Percentiles rank a stretch among this genome's conserved stretches.
Conservation (phyloP, 768 basidiomycete species). For the Psilocybe cubensis region DNA sequence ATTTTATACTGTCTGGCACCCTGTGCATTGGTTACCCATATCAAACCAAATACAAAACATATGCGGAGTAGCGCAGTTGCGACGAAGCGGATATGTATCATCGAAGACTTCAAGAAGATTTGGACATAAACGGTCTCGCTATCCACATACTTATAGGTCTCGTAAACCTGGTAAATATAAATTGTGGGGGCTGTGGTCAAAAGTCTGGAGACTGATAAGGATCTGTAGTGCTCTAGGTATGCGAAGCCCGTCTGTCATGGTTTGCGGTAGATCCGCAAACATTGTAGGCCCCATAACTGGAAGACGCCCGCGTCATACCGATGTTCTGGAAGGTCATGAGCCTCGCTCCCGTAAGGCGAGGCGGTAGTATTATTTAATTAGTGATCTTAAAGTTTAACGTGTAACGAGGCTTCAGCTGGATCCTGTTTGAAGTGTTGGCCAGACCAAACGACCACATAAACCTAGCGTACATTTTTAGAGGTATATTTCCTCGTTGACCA, state of each 20-base stretch:
- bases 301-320: neutral
- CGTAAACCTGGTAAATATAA: neutral
- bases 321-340: neutral
- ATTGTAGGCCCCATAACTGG: neutral
- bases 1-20: conserved; percentile 16
- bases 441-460: no score
- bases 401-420: no score
- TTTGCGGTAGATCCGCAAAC: neutral
- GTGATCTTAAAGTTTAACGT: no score
- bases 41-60: neutral
- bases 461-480: no score
- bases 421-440: no score
- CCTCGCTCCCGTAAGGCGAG: no score
- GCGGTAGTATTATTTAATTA: no score
- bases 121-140: no score
- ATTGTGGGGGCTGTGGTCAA: neutral
- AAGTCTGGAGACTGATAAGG: neutral
- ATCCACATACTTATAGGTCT: neutral
- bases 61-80: neutral
- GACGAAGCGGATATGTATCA: neutral
- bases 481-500: no score
- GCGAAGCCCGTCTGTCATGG: neutral
- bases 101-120: neutral
- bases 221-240: neutral
- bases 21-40: neutral